phyloP scores from a whole-genome alignment of 75 land plant genomes.

The Adiantum capillusveneris region DNA sequence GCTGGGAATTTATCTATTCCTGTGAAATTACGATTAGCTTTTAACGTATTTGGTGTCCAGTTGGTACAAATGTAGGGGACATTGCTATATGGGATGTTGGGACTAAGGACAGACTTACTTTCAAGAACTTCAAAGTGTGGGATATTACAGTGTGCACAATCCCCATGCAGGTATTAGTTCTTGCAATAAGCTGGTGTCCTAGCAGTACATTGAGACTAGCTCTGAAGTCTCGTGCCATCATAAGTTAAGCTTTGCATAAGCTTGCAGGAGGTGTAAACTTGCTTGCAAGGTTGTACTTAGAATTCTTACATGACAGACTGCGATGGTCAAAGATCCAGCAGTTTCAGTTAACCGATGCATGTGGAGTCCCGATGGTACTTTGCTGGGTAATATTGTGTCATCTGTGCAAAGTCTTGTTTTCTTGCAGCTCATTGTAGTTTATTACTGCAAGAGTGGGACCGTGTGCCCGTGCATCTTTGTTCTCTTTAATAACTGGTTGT shows the following conservation, averaged over 20 bases:
- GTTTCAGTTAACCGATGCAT: slow-evolving; percentile 60
- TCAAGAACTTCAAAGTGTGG: slow-evolving; percentile 77
- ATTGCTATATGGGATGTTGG: slow-evolving; percentile 79
- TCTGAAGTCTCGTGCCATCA: no score
- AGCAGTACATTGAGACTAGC: no score
- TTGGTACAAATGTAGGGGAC: slow-evolving; percentile 90
- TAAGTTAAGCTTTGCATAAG: no score
- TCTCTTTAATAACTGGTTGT: no score
- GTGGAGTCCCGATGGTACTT: slow-evolving; percentile 77
- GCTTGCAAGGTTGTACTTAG: neutral
- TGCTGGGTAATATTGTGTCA: slow-evolving; percentile 62
- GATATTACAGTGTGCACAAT: slow-evolving; percentile 50
- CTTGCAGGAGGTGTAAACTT: no score
- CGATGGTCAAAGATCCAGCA: slow-evolving; percentile 56
- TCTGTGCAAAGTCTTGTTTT: no score
- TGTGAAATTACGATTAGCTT: neutral
- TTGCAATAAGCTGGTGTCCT: no score
- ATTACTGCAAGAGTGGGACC: no score
- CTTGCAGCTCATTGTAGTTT: no score
- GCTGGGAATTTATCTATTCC: neutral
- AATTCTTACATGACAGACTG: slow-evolving; percentile 21
- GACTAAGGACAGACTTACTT: slow-evolving; percentile 52
- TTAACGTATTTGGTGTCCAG: slow-evolving; percentile 14
- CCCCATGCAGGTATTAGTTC: slow-evolving; percentile 56
- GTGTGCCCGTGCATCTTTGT: neutral